Evolutionary conservation across 495 filamentous ascomycete genomes (phyloP).

Genomic region (Aspergillus leporis): DNA sequence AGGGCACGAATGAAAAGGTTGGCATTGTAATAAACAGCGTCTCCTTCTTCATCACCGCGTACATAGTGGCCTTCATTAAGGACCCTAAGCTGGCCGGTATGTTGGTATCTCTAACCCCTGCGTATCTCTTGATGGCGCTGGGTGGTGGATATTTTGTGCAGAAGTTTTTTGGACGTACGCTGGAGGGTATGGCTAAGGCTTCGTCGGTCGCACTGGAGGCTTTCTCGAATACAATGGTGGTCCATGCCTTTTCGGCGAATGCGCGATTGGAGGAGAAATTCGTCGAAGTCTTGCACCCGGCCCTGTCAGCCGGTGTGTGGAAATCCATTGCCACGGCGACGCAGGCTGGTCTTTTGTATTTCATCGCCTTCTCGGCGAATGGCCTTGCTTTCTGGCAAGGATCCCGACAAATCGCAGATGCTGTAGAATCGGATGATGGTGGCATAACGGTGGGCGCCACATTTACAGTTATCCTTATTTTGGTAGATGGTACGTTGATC

Average conservation of each 20-base stretch:
- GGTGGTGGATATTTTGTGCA: constrained; percentile 60
- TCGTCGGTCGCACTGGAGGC: constrained; percentile 51
- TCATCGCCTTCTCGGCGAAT: constrained; percentile 64
- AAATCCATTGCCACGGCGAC: constrained; percentile 58
- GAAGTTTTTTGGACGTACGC: constrained; percentile 55
- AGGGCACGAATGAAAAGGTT: constrained; percentile 67
- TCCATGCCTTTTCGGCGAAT: constrained; percentile 52
- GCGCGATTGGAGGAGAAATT: constrained; percentile 56
- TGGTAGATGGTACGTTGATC: constrained; percentile 56
- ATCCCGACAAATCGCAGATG: constrained; percentile 50
- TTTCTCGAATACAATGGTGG: constrained; percentile 46
- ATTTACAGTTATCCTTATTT: constrained; percentile 66
- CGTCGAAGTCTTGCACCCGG: constrained; percentile 41
- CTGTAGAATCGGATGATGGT: constrained; percentile 34
- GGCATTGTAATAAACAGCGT: constrained; percentile 58
- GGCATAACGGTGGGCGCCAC: constrained; percentile 54
- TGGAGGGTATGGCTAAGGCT: constrained; percentile 50
- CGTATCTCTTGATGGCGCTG: constrained; percentile 66
- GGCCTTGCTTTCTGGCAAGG: constrained; percentile 72
- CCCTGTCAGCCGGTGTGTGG: constrained; percentile 53
- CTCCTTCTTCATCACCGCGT: constrained; percentile 63
- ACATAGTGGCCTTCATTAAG: constrained; percentile 65
- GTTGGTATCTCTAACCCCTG: constrained; percentile 59
- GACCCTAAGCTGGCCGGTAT: constrained; percentile 42
- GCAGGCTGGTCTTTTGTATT: constrained; percentile 63